Evolutionary conservation across 176 grass and related monocot genomes (phyloP), one percentile per base, ranked within the genome.

Genomic region (Chloris gayana): DNA sequence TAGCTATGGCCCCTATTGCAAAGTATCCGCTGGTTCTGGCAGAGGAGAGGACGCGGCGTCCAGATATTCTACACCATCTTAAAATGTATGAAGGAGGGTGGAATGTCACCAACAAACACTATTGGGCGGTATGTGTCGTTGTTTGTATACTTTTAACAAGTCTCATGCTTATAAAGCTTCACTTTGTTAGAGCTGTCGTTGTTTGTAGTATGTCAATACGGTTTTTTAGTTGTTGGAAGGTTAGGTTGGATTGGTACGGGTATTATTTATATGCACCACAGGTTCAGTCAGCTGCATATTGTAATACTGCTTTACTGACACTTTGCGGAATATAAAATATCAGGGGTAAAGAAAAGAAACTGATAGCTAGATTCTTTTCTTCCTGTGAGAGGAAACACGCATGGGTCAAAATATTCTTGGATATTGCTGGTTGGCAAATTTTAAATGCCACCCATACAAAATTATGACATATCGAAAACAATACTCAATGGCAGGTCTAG

Each of bases 101-200:
- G 95, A 84, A 98, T 47, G 83, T 95, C 83, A 91, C 90, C n/a
- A 89, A 86, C 72, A 86, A 95, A 61, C 92, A 95, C 82, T 98
- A 98, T 56, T 98, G 95, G 95, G 88, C 92, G 86, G 95, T 98
- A 89, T 69, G 87, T 87, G 34, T 72, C 22, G 0, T 47, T 76
- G 66, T 76, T 64, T 71, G 4, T 22, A 5, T 9, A 26, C 65
- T 72, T 74, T 70, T 45, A 65, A 47, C 35, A 32, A 67, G 64
- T 66, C 21, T 59, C 30, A 71, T 80, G 37, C 9, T 17, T 14
- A 15, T 79, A 61, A 70, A 80, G 34, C 17, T 64, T 64, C n/a
- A 29, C 18, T 81, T 81, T 46, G 58, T 72, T 89, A 70, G 34
- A 46, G 42, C 53, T 80, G 53, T 24, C 63, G 64, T 74, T 82